phyloP scores from a whole-genome alignment of 306 rosid species.

The Canavalia gladiata region DNA sequence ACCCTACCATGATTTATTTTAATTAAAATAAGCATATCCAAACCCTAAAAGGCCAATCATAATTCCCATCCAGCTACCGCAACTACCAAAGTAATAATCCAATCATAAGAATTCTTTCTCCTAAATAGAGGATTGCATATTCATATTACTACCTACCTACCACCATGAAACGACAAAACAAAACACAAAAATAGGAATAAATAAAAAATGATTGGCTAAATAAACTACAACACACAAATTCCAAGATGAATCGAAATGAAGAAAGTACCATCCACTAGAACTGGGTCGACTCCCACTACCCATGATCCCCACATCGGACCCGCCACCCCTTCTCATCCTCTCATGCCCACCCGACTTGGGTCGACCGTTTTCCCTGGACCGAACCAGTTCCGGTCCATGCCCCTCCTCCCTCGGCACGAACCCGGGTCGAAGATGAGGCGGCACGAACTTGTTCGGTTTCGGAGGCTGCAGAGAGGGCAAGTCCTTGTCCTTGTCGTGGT shows the following conservation, averaged over 20 bases:
- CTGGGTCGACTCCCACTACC: conserved; percentile 58
- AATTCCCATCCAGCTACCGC: neutral
- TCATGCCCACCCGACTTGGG: conserved; percentile 79
- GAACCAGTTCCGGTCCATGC: conserved; percentile 55
- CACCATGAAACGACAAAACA: conserved; percentile 24
- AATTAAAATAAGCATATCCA: neutral
- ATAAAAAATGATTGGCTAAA: neutral
- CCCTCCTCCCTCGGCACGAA: conserved; percentile 63
- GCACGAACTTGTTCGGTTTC: conserved; percentile 73
- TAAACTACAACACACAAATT: neutral
- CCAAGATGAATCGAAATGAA: neutral
- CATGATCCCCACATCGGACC: conserved; percentile 53
- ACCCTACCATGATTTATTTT: neutral
- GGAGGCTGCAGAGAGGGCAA: conserved; percentile 40
- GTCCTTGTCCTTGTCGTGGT: conserved; percentile 55
- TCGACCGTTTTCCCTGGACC: conserved; percentile 57
- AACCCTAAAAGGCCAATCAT: conserved; percentile 6
- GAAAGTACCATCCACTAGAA: conserved; percentile 60
- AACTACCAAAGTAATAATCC: neutral
- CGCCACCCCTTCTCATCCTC: conserved; percentile 58
- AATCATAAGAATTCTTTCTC: neutral
- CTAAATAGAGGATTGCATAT: neutral
- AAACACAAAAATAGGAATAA: neutral
- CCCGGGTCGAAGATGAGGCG: conserved; percentile 90
- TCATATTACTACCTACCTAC: neutral